phyloP scores from a whole-genome alignment of 306 rosid genomes.

The Dalbergia oliveri region DNA sequence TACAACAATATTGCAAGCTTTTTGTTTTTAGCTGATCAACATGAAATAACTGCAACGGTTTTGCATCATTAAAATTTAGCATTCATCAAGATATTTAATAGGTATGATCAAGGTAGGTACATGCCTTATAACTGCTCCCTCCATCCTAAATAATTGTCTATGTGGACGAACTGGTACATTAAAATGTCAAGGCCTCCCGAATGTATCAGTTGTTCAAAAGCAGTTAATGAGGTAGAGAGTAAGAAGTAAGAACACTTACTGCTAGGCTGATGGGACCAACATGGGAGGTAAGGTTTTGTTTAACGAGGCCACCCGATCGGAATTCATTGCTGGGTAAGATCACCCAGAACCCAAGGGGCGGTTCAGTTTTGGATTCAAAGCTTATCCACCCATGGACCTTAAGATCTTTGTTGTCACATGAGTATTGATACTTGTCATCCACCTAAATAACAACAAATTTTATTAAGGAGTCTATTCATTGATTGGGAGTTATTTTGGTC shows the following conservation, averaged over 20 bases:
- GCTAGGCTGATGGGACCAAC: slow-evolving; percentile 85
- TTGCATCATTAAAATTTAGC: slow-evolving; percentile 11
- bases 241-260: slow-evolving; percentile 48
- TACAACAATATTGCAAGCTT: neutral
- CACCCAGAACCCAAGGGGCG: slow-evolving; percentile 79
- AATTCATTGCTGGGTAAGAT: slow-evolving; percentile 80
- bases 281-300: slow-evolving; percentile 83
- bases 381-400: slow-evolving; percentile 90
- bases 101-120: neutral
- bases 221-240: no score
- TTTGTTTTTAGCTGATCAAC: slow-evolving; percentile 20
- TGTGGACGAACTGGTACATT: no score
- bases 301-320: slow-evolving; percentile 79
- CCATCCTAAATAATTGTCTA: no score
- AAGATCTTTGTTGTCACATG: slow-evolving; percentile 70
- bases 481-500: no score
- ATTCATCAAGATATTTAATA: neutral
- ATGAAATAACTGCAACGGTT: neutral
- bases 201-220: no score
- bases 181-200: no score
- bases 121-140: no score
- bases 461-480: neutral
- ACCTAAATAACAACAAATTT: slow-evolving; percentile 55
- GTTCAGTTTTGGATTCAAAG: slow-evolving; percentile 44
- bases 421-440: slow-evolving; percentile 92